phyloP scores from a whole-genome alignment of 805 yeast genomes.

The Candida rishiriensis region DNA sequence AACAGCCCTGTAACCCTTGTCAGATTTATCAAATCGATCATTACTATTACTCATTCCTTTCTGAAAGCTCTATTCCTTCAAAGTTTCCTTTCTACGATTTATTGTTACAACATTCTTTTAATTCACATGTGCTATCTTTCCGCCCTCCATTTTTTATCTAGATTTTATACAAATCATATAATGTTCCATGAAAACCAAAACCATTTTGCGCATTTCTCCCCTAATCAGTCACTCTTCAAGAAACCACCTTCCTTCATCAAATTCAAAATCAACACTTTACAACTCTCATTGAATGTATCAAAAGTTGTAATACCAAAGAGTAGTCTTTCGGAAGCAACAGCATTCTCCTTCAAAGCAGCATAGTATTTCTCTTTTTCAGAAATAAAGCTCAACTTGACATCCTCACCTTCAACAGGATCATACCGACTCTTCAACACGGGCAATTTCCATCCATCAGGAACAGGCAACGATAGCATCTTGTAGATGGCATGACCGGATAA shows the following conservation, averaged over 20 bases:
- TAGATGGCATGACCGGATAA: conserved; percentile 22
- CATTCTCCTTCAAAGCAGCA: not conserved
- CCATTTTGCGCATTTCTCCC: too few relatives aligned
- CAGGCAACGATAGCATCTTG: conserved; percentile 15
- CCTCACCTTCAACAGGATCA: conserved; percentile 10
- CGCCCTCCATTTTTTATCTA: too few relatives aligned
- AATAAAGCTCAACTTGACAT: not conserved
- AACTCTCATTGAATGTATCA: conserved; percentile 10
- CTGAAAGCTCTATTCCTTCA: too few relatives aligned
- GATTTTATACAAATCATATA: too few relatives aligned
- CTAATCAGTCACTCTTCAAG: too few relatives aligned
- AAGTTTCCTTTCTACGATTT: too few relatives aligned
- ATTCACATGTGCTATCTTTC: too few relatives aligned
- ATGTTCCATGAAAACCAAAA: too few relatives aligned
- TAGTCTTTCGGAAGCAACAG: conserved; percentile 5
- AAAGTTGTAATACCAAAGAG: conserved; percentile 16
- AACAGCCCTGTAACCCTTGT: not conserved
- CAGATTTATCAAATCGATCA: not conserved
- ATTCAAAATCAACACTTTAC: conserved; percentile 9
- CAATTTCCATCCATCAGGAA: conserved; percentile 21
- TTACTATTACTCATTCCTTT: too few relatives aligned
- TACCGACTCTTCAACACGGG: conserved; percentile 9
- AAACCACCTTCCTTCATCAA: not conserved
- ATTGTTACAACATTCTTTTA: too few relatives aligned
- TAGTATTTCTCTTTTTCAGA: conserved; percentile 1